Evolutionary conservation across 169 alveolate genomes (phyloP).

Genomic region (Perkinsus marinus): DNA sequence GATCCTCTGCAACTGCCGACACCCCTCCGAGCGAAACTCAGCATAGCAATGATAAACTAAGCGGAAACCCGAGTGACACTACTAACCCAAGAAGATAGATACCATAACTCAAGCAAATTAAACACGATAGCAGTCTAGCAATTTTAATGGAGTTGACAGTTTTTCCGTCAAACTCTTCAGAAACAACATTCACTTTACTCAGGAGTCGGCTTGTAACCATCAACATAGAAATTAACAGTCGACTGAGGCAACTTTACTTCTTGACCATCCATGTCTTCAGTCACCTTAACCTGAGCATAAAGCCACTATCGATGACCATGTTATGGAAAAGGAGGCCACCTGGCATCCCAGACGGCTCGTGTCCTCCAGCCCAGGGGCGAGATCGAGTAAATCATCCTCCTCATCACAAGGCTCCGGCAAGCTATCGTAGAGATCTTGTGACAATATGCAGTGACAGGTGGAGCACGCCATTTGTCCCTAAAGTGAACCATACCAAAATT

Average conservation of each 20-base stretch:
- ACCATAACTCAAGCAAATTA: neutral
- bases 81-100: neutral
- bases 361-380: constrained; percentile 81
- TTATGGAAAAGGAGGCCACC: neutral
- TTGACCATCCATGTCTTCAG: constrained; percentile 58
- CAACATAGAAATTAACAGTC: constrained; percentile 80
- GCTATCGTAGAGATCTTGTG: constrained; percentile 63
- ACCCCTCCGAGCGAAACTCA: no score
- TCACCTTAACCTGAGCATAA: constrained; percentile 76
- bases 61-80: no score
- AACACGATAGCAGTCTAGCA: neutral
- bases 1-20: neutral
- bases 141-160: neutral
- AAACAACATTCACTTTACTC: neutral
- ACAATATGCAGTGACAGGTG: constrained; percentile 84
- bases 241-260: constrained; percentile 64
- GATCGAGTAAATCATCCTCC: constrained; percentile 81
- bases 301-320: constrained; percentile 1
- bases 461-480: constrained; percentile 24
- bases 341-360: constrained; percentile 27
- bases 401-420: constrained; percentile 69
- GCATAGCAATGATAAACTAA: no score
- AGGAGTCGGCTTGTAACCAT: constrained; percentile 69
- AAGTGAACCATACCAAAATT: neutral
- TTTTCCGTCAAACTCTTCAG: neutral